Base-by-base conservation (phyloP, 2,329 filamentous ascomycete genomes). In the Ceratocystis cubensis region DNA sequence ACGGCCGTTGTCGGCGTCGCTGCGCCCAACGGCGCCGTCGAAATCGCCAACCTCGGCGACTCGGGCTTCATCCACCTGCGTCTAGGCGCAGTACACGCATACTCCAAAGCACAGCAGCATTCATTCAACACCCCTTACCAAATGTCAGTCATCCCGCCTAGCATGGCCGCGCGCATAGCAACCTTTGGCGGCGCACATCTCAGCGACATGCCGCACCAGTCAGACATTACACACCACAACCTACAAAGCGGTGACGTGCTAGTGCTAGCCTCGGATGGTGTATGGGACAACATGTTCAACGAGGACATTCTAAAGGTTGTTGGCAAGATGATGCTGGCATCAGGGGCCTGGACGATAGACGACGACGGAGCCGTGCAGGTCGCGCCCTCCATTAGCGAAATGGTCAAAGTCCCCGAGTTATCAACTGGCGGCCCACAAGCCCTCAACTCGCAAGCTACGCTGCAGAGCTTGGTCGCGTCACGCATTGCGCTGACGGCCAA, bases 51-150 rank as follows among this genome's bases (percentile, higher is more conserved):
- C 76, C 81, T 99, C 44, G 94, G 94, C 70, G 94, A 99, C 77
- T 96, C 91, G 30, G 94, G 94, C 41, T 97, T 92, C 74, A 82
- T 97, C 66, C 88, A 96, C 69, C 80, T 97, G 68, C 86, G 91
- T 15, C 83, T 90, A 30, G 95, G 93, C 71, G 90, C 88, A 15
- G 89, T 99, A 41, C 88, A 94, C 74, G 84, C 88, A 66, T 87
- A 86, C 73, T 96, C 91, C 1, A 83, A 86, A 61, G 88, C 91
- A 28, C 94, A 99, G 76, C 96, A 91, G 0, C 94, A 99, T 75
- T 91, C 88, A 56, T 99, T 99, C 82, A 99, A 99, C 76, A 97
- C 94, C 0, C 94, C 94, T 0, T 99, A 89, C 73, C 94, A 99
- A 75, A 83, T 99, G 50, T 93, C 91, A 65, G 86, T 96, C 65